Evolutionary conservation across 805 yeast species (phyloP).

Genomic region (Pachysolen tannophilus): DNA sequence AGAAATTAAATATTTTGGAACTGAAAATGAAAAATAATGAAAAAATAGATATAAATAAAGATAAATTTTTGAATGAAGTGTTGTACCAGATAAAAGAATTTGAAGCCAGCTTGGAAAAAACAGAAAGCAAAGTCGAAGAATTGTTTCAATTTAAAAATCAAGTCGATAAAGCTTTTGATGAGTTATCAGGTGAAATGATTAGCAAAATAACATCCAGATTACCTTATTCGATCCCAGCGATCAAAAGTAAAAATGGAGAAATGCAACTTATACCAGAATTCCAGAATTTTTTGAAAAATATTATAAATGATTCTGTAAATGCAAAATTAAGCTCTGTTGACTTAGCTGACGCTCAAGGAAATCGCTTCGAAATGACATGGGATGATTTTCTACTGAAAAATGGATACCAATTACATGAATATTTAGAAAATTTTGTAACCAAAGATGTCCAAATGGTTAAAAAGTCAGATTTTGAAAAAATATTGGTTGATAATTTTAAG

Average conservation of each 20-base stretch:
- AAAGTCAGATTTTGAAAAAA: conserved; percentile 5
- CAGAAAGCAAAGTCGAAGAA: not conserved
- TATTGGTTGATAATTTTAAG: conserved; percentile 5
- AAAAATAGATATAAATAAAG: conserved; percentile 3
- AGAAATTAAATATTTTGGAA: conserved; percentile 1
- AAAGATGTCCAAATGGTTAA: conserved; percentile 8
- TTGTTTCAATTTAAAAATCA: conserved; percentile 1
- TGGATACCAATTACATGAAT: conserved; percentile 5
- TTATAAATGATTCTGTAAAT: conserved; percentile 3
- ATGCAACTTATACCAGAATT: conserved; percentile 7
- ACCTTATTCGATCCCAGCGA: conserved; percentile 5
- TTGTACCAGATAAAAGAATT: conserved; percentile 1
- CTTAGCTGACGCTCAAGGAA: not conserved
- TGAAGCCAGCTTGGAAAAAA: conserved; percentile 1
- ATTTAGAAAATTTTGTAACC: conserved; percentile 2
- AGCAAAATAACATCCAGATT: not conserved
- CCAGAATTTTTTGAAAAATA: conserved; percentile 5
- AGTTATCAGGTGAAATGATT: conserved; percentile 4
- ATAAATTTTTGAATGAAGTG: conserved; percentile 4
- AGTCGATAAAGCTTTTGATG: conserved; percentile 1
- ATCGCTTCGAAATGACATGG: conserved; percentile 8
- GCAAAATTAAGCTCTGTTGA: not conserved
- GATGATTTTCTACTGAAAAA: conserved; percentile 4
- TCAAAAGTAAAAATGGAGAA: not conserved
- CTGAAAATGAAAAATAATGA: not conserved